phyloP scores from a whole-genome alignment of 1,284 basidiomycete species.

The Puccinia novopanici region DNA sequence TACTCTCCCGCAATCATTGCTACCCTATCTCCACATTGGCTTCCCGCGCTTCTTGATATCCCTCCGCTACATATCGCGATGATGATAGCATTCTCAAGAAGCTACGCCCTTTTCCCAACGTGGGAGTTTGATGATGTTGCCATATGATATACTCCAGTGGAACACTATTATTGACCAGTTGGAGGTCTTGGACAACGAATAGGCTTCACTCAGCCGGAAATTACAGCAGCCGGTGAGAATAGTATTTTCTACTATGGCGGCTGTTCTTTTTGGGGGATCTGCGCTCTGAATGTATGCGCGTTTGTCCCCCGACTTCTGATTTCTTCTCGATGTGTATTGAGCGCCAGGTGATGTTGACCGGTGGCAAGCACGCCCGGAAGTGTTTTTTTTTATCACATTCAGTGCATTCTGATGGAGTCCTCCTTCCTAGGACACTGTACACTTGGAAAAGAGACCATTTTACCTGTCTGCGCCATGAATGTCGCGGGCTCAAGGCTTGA shows the following conservation, averaged over 20 bases:
- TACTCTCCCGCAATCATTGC: too few species aligned
- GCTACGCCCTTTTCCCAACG: background rate
- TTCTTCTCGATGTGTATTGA: background rate
- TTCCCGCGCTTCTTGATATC: background rate
- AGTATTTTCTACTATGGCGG: background rate
- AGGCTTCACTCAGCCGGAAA: too few species aligned
- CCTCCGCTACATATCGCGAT: too few species aligned
- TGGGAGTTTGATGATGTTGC: background rate
- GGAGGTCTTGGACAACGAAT: too few species aligned
- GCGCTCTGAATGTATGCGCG: conserved; percentile 12
- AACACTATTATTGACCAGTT: too few species aligned
- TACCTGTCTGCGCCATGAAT: too few species aligned
- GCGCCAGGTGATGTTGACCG: background rate
- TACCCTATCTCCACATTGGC: background rate
- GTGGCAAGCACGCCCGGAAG: background rate
- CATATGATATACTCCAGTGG: too few species aligned
- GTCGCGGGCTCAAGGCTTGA: too few species aligned
- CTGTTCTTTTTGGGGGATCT: background rate
- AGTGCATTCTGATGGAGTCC: too few species aligned
- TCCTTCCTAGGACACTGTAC: too few species aligned
- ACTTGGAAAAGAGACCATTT: too few species aligned
- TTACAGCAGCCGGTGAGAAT: too few species aligned
- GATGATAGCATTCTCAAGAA: background rate
- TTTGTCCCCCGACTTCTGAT: background rate
- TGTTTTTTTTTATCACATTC: background rate